Evolutionary conservation across 1,284 basidiomycete genomes (phyloP).

Genomic region (Sporisorium exsertum): DNA sequence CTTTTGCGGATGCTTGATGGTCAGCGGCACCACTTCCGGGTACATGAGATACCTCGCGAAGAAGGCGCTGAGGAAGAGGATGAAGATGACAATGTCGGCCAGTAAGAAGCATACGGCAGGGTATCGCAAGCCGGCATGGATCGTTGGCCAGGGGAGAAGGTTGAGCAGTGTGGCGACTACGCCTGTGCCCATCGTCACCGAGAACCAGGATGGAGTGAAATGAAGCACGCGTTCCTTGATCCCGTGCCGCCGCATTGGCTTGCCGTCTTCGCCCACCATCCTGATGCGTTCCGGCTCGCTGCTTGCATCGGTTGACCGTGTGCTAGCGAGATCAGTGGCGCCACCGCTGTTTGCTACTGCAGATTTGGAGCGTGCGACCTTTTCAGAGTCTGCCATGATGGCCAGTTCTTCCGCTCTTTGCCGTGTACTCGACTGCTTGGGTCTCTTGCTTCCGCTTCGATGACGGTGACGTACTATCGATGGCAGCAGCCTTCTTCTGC

Average conservation of each 20-base stretch:
- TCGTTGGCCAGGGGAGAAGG: conserved; percentile 48
- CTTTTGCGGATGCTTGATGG: conserved; percentile 61
- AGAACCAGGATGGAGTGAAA: conserved; percentile 61
- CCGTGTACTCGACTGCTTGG: conserved; percentile 17
- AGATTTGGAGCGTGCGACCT: conserved; percentile 6
- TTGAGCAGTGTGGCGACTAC: conserved; percentile 53
- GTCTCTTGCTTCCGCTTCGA: neutral
- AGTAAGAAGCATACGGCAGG: conserved; percentile 43
- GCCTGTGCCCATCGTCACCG: conserved; percentile 60
- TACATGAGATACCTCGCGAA: conserved; percentile 55
- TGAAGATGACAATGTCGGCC: conserved; percentile 47
- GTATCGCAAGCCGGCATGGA: conserved; percentile 39
- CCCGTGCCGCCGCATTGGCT: conserved; percentile 40
- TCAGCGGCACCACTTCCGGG: conserved; percentile 58
- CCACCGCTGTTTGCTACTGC: neutral
- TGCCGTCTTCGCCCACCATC: conserved; percentile 44
- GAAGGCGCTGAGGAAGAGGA: conserved; percentile 52
- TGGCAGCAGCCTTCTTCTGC: conserved; percentile 7
- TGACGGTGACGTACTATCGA: conserved; percentile 14
- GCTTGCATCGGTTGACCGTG: neutral
- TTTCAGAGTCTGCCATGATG: conserved; percentile 41
- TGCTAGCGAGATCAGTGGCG: too few relatives aligned
- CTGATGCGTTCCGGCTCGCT: conserved; percentile 35
- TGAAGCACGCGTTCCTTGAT: conserved; percentile 53
- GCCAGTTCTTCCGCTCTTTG: conserved; percentile 39